phyloP scores from a whole-genome alignment of 2,329 filamentous ascomycete genomes.

The Dactylella cylindrospora region DNA sequence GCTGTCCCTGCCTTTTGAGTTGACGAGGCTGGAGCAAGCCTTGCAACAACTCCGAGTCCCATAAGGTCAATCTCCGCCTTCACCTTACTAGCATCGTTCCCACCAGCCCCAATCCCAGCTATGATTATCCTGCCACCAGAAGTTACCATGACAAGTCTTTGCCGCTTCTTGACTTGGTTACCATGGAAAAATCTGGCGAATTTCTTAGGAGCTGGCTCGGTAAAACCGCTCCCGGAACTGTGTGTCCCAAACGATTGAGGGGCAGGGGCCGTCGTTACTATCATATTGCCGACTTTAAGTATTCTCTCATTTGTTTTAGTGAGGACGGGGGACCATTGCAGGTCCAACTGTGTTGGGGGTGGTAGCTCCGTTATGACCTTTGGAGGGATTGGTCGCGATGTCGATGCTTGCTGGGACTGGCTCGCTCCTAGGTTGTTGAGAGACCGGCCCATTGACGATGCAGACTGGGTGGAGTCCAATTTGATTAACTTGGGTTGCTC shows the following conservation, averaged over 20 bases:
- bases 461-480: slow-evolving; percentile 60
- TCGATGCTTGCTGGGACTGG: slow-evolving; percentile 51
- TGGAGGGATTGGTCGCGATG: slow-evolving; percentile 63
- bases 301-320: slow-evolving; percentile 91
- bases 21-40: slow-evolving; percentile 66
- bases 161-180: slow-evolving; percentile 85
- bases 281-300: slow-evolving; percentile 85
- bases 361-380: slow-evolving; percentile 91
- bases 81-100: slow-evolving; percentile 91
- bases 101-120: slow-evolving; percentile 66
- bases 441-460: slow-evolving; percentile 48
- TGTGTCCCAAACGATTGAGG: slow-evolving; percentile 71
- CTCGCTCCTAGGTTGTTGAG: slow-evolving; percentile 50
- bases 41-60: slow-evolving; percentile 74
- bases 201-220: slow-evolving; percentile 70
- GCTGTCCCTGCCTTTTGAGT: slow-evolving; percentile 78
- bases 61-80: slow-evolving; percentile 90
- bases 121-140: slow-evolving; percentile 86
- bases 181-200: slow-evolving; percentile 91
- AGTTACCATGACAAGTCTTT: slow-evolving; percentile 91
- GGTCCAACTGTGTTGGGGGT: slow-evolving; percentile 93
- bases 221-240: slow-evolving; percentile 65
- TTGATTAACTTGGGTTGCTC: slow-evolving; percentile 75
- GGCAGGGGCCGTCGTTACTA: slow-evolving; percentile 77
- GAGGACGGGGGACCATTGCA: slow-evolving; percentile 96